Percentiles rank a stretch among this genome's conserved stretches.
phyloP scores from a whole-genome alignment of 2,329 filamentous ascomycete species.

The Xylaria polymorpha region DNA sequence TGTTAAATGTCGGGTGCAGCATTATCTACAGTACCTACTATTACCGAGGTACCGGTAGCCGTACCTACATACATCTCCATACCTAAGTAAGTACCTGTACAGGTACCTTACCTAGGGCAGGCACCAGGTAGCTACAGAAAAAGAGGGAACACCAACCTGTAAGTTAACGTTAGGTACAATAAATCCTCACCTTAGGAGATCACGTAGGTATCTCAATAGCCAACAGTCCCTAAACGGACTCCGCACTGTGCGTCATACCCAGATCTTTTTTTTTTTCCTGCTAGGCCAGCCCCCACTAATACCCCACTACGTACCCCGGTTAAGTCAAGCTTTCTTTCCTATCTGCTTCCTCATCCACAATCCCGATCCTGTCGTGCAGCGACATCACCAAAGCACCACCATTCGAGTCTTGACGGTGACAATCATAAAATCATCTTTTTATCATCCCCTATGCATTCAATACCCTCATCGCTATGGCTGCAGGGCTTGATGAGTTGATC shows the following conservation, averaged over 20 bases:
- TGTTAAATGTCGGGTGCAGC: too few relatives aligned
- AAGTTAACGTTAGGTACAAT: too few relatives aligned
- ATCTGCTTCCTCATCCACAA: constrained; percentile 9
- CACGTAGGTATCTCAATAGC: too few relatives aligned
- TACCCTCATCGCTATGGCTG: constrained; percentile 49
- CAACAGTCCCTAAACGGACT: not conserved
- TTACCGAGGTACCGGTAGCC: too few relatives aligned
- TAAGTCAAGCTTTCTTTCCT: constrained; percentile 24
- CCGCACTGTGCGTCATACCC: not conserved
- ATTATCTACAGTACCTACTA: too few relatives aligned
- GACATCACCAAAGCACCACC: constrained; percentile 41
- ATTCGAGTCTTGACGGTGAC: constrained; percentile 47
- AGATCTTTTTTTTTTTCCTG: not conserved
- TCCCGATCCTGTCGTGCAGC: constrained; percentile 21
- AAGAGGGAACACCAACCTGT: too few relatives aligned
- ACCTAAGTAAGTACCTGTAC: too few relatives aligned
- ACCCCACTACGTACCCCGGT: constrained; percentile 28
- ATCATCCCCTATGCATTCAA: constrained; percentile 40
- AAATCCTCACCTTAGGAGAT: too few relatives aligned
- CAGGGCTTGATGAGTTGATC: constrained; percentile 58
- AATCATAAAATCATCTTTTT: constrained; percentile 39
- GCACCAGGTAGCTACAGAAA: too few relatives aligned
- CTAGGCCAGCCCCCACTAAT: not conserved
- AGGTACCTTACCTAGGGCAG: too few relatives aligned
- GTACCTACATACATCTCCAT: too few relatives aligned